A percentile compares a stretch with the other conserved stretches of the same genome.
These are phyloP conservation scores for Theobroma cacao DNA, from an alignment of 345 rosid genomes.

Conservation along the genomic window DNA sequence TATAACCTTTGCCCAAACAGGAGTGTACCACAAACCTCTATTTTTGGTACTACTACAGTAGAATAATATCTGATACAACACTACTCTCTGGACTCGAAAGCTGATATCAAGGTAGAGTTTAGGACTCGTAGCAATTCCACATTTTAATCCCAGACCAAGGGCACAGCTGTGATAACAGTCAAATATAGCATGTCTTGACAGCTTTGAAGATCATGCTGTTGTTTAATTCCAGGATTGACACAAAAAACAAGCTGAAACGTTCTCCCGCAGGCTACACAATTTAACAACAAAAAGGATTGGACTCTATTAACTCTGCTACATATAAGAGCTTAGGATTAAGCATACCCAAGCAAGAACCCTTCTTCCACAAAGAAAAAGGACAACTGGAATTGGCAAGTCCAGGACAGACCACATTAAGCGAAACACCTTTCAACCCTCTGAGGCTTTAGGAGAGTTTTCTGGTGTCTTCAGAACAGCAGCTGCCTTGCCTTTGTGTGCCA, in stretches of 20 bases:
- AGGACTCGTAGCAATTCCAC: not conserved
- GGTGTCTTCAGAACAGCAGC: constrained; percentile 58
- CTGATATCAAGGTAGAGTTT: not conserved
- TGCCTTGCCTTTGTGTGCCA: constrained; percentile 50
- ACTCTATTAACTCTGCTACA: constrained; percentile 30
- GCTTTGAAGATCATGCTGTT: constrained; percentile 21
- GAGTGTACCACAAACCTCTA: no score
- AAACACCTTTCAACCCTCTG: constrained; percentile 35
- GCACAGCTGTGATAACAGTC: constrained; percentile 13
- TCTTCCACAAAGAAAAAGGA: constrained; percentile 6
- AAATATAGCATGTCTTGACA: constrained; percentile 18
- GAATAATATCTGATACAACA: no score
- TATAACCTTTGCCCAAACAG: no score
- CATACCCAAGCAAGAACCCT: constrained; percentile 5
- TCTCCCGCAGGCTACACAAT: constrained; percentile 25
- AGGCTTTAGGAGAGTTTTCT: constrained; percentile 75
- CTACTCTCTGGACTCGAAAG: no score
- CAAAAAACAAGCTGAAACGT: constrained; percentile 11
- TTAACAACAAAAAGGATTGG: constrained; percentile 21
- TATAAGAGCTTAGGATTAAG: constrained; percentile 16
- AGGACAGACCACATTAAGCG: not conserved
- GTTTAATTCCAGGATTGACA: constrained; percentile 14
- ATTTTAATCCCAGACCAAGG: constrained; percentile 14
- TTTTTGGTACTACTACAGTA: no score
- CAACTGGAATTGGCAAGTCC: not conserved